These are phyloP conservation scores for Cladorrhinum sp. DNA, from an alignment of 2,329 filamentous ascomycete species.

Conservation along the genomic window DNA sequence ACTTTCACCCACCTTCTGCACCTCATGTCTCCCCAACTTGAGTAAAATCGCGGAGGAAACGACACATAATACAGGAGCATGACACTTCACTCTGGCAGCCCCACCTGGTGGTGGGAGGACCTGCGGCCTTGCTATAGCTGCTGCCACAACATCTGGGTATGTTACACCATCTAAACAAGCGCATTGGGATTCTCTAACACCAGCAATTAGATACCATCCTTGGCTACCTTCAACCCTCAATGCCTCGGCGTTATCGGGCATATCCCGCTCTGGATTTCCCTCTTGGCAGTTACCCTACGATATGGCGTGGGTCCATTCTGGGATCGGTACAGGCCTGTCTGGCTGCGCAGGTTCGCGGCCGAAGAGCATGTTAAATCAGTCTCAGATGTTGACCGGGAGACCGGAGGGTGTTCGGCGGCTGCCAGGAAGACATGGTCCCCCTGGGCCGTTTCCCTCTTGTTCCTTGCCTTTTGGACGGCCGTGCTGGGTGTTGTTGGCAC, in stretches of 20 bases:
- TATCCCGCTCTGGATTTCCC: constrained; percentile 32
- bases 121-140: constrained; percentile 34
- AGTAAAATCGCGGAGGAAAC: background rate
- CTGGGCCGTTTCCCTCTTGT: constrained; percentile 38
- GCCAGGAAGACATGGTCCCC: constrained; percentile 17
- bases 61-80: background rate
- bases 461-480: constrained; percentile 8
- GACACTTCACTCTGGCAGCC: background rate
- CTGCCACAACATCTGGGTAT: constrained; percentile 33
- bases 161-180: constrained; percentile 15
- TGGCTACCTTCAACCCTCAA: constrained; percentile 31
- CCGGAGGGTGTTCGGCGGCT: background rate
- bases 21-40: background rate
- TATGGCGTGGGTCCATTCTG: constrained; percentile 33
- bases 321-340: constrained; percentile 32
- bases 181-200: constrained; percentile 6
- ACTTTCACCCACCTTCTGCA: background rate
- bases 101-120: constrained; percentile 12
- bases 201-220: constrained; percentile 29
- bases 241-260: constrained; percentile 34
- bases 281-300: constrained; percentile 31
- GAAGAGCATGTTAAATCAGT: constrained; percentile 22
- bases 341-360: constrained; percentile 35
- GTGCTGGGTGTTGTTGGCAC: constrained; percentile 37
- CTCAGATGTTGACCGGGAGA: constrained; percentile 10